Evolutionary conservation across 83 land plant species (phyloP).

Genomic region (Thuja plicata): DNA sequence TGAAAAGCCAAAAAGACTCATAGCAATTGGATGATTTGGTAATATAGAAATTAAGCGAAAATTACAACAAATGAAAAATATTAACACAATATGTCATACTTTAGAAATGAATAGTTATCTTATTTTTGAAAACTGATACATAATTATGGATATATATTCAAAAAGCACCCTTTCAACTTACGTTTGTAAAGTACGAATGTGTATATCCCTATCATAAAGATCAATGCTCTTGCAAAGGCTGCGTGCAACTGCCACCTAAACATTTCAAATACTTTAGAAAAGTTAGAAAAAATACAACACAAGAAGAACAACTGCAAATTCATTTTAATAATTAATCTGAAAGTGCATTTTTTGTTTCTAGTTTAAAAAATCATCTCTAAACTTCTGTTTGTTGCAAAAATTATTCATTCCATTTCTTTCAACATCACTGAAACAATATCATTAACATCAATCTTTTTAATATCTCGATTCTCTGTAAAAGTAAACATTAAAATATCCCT

Average conservation of each 20-base stretch:
- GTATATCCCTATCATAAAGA: slow-evolving; percentile 69
- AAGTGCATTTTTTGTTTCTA: neutral
- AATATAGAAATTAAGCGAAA: neutral
- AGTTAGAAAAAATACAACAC: neutral
- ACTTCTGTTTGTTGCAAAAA: neutral
- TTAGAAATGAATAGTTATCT: neutral
- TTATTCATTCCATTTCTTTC: neutral
- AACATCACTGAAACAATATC: neutral
- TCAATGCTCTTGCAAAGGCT: slow-evolving; percentile 62
- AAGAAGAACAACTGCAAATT: neutral
- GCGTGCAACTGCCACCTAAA: slow-evolving; percentile 63
- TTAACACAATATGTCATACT: neutral
- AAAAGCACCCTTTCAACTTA: slow-evolving; percentile 20
- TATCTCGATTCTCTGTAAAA: neutral
- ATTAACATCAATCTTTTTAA: neutral
- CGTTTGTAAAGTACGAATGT: slow-evolving; percentile 52
- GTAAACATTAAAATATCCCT: neutral
- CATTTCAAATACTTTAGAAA: neutral
- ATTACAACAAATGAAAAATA: neutral
- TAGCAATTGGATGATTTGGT: neutral
- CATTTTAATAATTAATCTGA: neutral
- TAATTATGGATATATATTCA: neutral
- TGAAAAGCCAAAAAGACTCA: too few species aligned
- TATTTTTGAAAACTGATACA: neutral
- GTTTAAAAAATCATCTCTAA: neutral